Conservation (phyloP, 495 filamentous ascomycete species). For the Lophiostoma macrostomum region DNA sequence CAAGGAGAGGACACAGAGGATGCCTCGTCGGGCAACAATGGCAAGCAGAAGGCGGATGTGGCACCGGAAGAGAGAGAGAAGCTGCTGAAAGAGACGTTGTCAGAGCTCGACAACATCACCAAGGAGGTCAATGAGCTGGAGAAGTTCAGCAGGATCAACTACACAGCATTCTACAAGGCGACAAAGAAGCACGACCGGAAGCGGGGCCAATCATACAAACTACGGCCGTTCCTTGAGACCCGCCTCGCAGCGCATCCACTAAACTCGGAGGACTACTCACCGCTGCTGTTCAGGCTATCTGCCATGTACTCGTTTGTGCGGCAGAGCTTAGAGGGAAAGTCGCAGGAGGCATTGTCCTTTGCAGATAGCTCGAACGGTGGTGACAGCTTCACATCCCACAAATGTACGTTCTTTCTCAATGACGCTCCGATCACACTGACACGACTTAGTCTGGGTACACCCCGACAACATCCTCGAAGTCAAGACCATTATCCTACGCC, state of each 20-base stretch:
- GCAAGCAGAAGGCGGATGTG: conserved; percentile 38
- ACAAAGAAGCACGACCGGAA: conserved; percentile 98
- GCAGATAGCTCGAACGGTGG: conserved; percentile 45
- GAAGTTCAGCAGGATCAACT: conserved; percentile 94
- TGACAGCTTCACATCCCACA: conserved; percentile 82
- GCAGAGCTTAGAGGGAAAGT: conserved; percentile 65
- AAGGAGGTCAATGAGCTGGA: conserved; percentile 89
- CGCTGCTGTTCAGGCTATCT: conserved; percentile 82
- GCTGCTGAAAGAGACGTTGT: conserved; percentile 64
- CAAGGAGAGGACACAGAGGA: conserved; percentile 22
- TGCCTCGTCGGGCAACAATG: conserved; percentile 37
- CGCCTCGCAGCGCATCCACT: conserved; percentile 82
- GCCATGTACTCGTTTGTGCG: conserved; percentile 94
- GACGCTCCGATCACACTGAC: conserved; percentile 2
- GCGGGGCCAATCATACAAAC: conserved; percentile 72
- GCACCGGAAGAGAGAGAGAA: conserved; percentile 44
- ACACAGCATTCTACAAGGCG: conserved; percentile 95
- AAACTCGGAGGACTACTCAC: conserved; percentile 92
- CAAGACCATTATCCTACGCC: conserved; percentile 88
- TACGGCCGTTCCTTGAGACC: conserved; percentile 85
- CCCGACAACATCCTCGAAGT: conserved; percentile 91
- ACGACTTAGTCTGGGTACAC: conserved; percentile 78
- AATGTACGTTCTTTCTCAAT: conserved; percentile 58
- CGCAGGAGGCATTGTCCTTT: conserved; percentile 31
- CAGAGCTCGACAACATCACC: conserved; percentile 80